A percentile compares a stretch with the other conserved stretches of the same genome.
Conservation (phyloP, 129 eudicot species). For the Gnaphalium uliginosum region DNA sequence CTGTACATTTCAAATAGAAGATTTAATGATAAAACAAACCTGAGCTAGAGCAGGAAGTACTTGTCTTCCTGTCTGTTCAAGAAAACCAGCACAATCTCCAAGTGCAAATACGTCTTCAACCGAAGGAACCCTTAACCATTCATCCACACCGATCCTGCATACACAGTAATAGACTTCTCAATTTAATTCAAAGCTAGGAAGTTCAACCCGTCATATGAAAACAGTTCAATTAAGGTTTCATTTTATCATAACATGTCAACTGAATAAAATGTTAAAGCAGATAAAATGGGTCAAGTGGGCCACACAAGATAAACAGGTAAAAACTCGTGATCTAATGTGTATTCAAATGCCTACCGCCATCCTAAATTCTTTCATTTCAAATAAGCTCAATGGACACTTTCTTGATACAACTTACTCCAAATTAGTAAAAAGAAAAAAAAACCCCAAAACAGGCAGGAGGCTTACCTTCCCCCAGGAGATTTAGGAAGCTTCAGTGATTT, state of each 20-base stretch:
- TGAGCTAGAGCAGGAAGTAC: conserved; percentile 99
- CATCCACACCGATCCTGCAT: conserved; percentile 82
- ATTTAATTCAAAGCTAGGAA: not conserved
- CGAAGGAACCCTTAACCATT: conserved; percentile 85
- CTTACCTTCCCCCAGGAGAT: conserved; percentile 91
- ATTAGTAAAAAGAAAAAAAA: conserved; percentile 1
- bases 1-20: not conserved
- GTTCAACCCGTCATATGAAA: too few species aligned
- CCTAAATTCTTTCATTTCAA: not conserved
- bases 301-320: not conserved
- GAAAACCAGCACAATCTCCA: conserved; percentile 97
- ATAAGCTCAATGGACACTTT: not conserved
- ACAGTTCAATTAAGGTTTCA: not conserved
- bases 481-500: conserved; percentile 74
- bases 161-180: not conserved
- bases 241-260: not conserved
- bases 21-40: conserved; percentile 42
- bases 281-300: not conserved
- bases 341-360: not conserved
- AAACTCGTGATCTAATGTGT: not conserved
- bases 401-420: not conserved
- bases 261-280: not conserved
- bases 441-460: not conserved
- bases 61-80: conserved; percentile 73
- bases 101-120: conserved; percentile 90